Percentiles rank a stretch among this genome's conserved stretches.
phyloP scores from a whole-genome alignment of 1,284 basidiomycete genomes.

The Cryptococcus deneoformans region DNA sequence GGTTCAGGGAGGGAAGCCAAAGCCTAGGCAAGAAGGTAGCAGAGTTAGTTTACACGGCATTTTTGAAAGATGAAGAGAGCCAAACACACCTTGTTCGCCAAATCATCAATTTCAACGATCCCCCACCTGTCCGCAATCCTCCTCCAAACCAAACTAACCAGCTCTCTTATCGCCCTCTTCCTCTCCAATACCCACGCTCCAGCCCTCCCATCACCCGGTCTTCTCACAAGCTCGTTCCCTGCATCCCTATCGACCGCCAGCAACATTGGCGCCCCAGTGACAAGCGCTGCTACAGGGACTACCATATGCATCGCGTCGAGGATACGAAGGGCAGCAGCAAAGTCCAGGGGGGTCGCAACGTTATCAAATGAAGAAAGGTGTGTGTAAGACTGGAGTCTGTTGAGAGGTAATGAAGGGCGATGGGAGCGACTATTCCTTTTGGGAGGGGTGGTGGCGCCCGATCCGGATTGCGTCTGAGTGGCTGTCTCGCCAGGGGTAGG shows the following conservation, averaged over 20 bases:
- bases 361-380: conserved; percentile 32
- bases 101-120: conserved; percentile 55
- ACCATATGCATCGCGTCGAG: conserved; percentile 66
- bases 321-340: conserved; percentile 67
- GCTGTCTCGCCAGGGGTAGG: conserved; percentile 17
- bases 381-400: conserved; percentile 52
- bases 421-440: conserved; percentile 21
- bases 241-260: conserved; percentile 66
- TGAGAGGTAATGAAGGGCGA: conserved; percentile 51
- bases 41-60: neutral
- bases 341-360: conserved; percentile 66
- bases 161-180: conserved; percentile 61
- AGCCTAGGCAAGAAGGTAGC: conserved; percentile 12
- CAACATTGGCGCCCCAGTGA: conserved; percentile 82
- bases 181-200: conserved; percentile 48
- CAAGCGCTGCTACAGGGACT: conserved; percentile 66
- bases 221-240: conserved; percentile 47
- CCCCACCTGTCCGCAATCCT: conserved; percentile 71
- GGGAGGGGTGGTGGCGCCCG: conserved; percentile 15
- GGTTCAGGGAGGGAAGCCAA: conserved; percentile 37
- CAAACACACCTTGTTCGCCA: conserved; percentile 58
- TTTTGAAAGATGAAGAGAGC: neutral
- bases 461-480: conserved; percentile 8
- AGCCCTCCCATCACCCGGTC: conserved; percentile 47
- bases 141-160: conserved; percentile 65